Conservation (phyloP, 306 rosid genomes). For the Glycine soja region DNA sequence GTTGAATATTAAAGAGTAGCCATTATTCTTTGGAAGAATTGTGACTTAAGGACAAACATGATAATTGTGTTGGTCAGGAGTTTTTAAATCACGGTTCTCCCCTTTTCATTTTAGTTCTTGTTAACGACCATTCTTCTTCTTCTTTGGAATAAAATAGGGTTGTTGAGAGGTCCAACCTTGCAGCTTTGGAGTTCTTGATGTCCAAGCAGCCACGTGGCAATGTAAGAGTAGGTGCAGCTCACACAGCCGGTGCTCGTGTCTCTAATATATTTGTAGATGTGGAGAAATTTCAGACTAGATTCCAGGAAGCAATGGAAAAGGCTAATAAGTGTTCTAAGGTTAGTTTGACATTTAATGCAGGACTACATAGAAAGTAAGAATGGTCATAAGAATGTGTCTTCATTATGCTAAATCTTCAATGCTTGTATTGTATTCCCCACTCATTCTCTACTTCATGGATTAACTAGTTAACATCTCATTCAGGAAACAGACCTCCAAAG, state of each 20-base stretch:
- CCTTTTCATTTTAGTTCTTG: background rate
- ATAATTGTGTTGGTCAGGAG: background rate
- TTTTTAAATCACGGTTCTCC: background rate
- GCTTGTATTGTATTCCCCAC: background rate
- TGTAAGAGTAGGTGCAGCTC: constrained; percentile 77
- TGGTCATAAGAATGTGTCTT: background rate
- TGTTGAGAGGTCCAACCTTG: constrained; percentile 85
- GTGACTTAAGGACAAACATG: background rate
- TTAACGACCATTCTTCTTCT: background rate
- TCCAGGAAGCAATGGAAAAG: constrained; percentile 63
- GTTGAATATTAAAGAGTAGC: background rate
- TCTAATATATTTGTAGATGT: constrained; percentile 86
- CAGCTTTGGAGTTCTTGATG: constrained; percentile 94
- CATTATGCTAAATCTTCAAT: background rate
- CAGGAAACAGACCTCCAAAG: constrained; percentile 75
- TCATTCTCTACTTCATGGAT: constrained; percentile 16
- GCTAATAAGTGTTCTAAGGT: constrained; percentile 63
- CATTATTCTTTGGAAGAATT: background rate
- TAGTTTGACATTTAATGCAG: constrained; percentile 29
- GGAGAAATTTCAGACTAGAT: constrained; percentile 76
- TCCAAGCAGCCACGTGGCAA: constrained; percentile 94
- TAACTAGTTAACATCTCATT: constrained; percentile 9
- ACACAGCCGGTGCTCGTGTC: constrained; percentile 71
- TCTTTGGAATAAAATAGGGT: constrained; percentile 50
- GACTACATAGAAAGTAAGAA: background rate